Evolutionary conservation across 2,329 filamentous ascomycete species (phyloP).

Genomic region (Paecilomyces variotii): DNA sequence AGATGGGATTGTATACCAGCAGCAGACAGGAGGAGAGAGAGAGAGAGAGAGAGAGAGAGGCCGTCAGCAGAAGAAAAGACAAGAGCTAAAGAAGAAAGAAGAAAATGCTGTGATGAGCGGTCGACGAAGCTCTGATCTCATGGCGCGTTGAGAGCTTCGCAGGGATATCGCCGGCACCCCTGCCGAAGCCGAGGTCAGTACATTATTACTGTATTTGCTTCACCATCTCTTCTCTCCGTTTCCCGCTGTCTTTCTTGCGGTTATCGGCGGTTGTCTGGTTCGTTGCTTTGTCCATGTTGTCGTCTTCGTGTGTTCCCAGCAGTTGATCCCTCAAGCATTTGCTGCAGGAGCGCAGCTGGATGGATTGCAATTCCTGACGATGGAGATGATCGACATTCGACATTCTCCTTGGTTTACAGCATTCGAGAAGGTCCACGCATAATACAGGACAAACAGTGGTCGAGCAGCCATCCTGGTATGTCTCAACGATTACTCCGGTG

Average conservation of each 20-base stretch:
- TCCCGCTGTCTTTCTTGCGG: background rate
- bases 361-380: background rate
- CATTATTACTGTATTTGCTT: background rate
- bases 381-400: background rate
- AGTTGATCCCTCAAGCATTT: too few species aligned
- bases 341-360: too few species aligned
- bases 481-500: background rate
- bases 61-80: background rate
- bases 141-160: background rate
- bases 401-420: background rate
- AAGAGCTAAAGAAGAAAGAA: background rate
- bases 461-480: background rate
- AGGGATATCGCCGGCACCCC: background rate
- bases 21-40: background rate
- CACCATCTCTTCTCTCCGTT: background rate
- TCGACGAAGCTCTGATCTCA: background rate
- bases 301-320: background rate
- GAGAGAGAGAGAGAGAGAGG: background rate
- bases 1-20: conserved; percentile 14
- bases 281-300: background rate
- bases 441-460: background rate
- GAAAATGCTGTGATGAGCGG: background rate
- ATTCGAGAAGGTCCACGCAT: background rate
- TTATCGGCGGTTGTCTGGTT: background rate
- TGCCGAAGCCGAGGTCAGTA: background rate